A percentile compares a stretch with the other conserved stretches of the same genome.
These are phyloP conservation scores for Globisporangium yorkense DNA, from an alignment of 352 stramenopile species.

Conservation along the genomic window DNA sequence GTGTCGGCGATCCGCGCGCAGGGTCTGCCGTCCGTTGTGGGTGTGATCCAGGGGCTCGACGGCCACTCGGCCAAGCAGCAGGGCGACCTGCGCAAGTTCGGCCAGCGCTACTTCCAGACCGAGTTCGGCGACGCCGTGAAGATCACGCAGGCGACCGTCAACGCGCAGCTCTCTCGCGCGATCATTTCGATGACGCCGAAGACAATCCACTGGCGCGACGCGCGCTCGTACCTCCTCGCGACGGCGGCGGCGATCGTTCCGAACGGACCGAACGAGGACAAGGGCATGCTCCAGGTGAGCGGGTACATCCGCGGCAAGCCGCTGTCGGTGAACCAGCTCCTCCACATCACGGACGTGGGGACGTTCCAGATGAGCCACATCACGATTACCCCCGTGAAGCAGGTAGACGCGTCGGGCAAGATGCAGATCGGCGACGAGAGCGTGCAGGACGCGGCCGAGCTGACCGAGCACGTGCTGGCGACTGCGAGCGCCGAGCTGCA, in stretches of 20 bases:
- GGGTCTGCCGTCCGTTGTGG: conserved; percentile 85
- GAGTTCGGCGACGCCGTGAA: conserved; percentile 87
- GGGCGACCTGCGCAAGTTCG: conserved; percentile 78
- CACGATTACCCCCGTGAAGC: conserved; percentile 34
- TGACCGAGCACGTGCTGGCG: conserved; percentile 41
- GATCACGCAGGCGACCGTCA: conserved; percentile 69
- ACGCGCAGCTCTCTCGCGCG: conserved; percentile 72
- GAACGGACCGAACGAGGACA: conserved; percentile 38
- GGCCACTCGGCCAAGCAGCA: conserved; percentile 60
- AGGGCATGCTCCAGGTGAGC: conserved; percentile 81
- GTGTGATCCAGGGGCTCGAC: conserved; percentile 82
- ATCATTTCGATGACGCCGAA: conserved; percentile 77
- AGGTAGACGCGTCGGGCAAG: conserved; percentile 34
- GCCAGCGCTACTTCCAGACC: conserved; percentile 84
- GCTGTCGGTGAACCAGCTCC: conserved; percentile 92
- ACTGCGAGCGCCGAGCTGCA: conserved; percentile 54
- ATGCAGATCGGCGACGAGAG: conserved; percentile 27
- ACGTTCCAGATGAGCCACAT: conserved; percentile 90
- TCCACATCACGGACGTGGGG: conserved; percentile 96
- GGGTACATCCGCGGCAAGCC: conserved; percentile 95
- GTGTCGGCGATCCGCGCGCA: conserved; percentile 91
- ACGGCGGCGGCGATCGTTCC: conserved; percentile 61
- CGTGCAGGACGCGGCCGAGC: conserved; percentile 15
- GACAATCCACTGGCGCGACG: conserved; percentile 86
- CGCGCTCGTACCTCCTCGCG: conserved; percentile 84